Conservation (phyloP, 2,329 filamentous ascomycete genomes). For the Neocucurbitaria cava region DNA sequence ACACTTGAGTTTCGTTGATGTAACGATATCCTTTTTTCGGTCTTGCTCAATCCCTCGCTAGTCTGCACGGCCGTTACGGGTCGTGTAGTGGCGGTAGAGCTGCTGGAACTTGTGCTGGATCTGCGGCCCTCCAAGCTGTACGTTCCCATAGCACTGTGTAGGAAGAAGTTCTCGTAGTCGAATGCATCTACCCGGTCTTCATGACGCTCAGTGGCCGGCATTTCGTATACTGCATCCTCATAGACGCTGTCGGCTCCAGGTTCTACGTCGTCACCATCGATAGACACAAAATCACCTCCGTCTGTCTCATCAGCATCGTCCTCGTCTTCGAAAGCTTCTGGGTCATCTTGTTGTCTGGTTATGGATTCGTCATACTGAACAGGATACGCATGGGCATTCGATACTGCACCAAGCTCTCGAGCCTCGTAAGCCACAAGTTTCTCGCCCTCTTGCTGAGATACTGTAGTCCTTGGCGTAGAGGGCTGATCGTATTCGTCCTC, state of each 20-base stretch:
- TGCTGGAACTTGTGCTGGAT: conserved; percentile 60
- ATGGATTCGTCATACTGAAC: conserved; percentile 32
- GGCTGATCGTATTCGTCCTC: conserved; percentile 11
- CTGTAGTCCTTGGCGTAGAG: conserved; percentile 17
- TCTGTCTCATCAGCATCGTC: conserved; percentile 41
- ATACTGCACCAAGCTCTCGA: background rate
- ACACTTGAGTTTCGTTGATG: conserved; percentile 62
- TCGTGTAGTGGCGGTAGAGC: conserved; percentile 60
- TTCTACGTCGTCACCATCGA: conserved; percentile 37
- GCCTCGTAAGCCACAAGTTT: conserved; percentile 12
- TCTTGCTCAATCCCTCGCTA: conserved; percentile 24
- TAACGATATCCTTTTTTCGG: conserved; percentile 36
- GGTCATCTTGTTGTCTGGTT: conserved; percentile 27
- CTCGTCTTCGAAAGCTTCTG: conserved; percentile 28
- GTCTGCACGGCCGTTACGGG: conserved; percentile 39
- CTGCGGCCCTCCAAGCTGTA: conserved; percentile 67
- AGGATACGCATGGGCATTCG: conserved; percentile 6
- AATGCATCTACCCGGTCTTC: conserved; percentile 95
- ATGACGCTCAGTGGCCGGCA: conserved; percentile 65
- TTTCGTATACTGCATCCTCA: conserved; percentile 53
- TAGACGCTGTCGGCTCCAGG: conserved; percentile 48
- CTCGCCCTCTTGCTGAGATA: conserved; percentile 27
- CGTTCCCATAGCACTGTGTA: conserved; percentile 88
- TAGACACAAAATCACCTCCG: conserved; percentile 51
- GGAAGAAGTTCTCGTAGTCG: conserved; percentile 94